phyloP scores from a whole-genome alignment of 352 stramenopile genomes.

The Halophytophthora batemanensis region DNA sequence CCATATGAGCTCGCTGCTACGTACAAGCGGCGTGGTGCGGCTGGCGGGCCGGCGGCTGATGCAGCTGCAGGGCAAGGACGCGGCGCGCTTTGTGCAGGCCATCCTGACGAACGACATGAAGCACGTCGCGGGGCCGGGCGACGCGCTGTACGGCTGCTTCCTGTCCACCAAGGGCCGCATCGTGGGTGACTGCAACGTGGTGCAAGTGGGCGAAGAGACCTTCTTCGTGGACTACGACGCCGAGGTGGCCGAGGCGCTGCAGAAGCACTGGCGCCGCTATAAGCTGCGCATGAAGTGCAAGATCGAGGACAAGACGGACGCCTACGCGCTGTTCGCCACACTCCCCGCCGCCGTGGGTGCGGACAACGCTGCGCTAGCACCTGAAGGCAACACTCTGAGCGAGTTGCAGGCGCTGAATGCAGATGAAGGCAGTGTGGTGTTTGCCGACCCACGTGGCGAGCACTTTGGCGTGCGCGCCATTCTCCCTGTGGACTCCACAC shows the following conservation, averaged over 20 bases:
- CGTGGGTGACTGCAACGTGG: conserved; percentile 72
- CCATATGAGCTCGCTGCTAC: conserved; percentile 38
- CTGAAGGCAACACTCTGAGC: conserved; percentile 11
- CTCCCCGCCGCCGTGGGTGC: conserved; percentile 43
- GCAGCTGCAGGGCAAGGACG: conserved; percentile 70
- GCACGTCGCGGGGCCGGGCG: conserved; percentile 35
- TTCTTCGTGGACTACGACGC: conserved; percentile 77
- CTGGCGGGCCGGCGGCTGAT: conserved; percentile 55
- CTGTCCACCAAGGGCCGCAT: conserved; percentile 77
- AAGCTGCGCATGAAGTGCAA: conserved; percentile 83
- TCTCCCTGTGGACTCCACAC: conserved; percentile 28
- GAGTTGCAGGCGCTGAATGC: conserved; percentile 35
- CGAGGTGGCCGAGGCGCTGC: conserved; percentile 44
- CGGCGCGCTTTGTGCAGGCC: conserved; percentile 72
- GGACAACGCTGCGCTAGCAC: conserved; percentile 21
- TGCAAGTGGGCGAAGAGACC: conserved; percentile 63
- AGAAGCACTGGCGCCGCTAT: conserved; percentile 88
- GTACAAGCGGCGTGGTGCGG: conserved; percentile 37
- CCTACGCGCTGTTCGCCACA: conserved; percentile 41
- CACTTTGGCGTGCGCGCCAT: conserved; percentile 67
- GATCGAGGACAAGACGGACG: conserved; percentile 66
- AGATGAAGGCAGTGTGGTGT: conserved; percentile 37
- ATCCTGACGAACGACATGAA: conserved; percentile 88
- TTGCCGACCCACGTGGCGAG: conserved; percentile 57
- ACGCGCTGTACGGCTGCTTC: conserved; percentile 77